Conservation (phyloP, 257 asterid genomes). For the Apocynum venetum region DNA sequence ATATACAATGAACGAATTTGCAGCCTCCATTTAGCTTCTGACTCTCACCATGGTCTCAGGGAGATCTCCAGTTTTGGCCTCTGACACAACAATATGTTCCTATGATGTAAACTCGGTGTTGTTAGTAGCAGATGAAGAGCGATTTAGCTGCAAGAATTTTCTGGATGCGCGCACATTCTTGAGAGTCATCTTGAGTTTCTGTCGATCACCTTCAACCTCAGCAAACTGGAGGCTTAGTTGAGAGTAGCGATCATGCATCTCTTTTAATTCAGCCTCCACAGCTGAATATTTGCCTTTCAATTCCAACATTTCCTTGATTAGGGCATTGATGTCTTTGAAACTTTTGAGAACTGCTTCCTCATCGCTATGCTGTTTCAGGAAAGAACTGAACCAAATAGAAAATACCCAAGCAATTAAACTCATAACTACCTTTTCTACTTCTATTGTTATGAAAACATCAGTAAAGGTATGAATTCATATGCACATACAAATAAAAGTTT, state of each 20-base stretch:
- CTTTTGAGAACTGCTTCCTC: conserved; percentile 84
- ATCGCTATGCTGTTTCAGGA: conserved; percentile 74
- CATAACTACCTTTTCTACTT: background rate
- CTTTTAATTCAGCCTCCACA: conserved; percentile 69
- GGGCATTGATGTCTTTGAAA: conserved; percentile 77
- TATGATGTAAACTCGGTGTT: conserved; percentile 38
- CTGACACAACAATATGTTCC: background rate
- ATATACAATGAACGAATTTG: conserved; percentile 3
- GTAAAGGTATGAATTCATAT: background rate
- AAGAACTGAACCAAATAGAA: conserved; percentile 48
- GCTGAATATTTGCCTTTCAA: conserved; percentile 67
- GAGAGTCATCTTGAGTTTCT: conserved; percentile 79
- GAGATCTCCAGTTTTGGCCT: background rate
- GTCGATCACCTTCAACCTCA: conserved; percentile 96
- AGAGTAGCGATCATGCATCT: conserved; percentile 90
- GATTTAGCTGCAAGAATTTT: conserved; percentile 34
- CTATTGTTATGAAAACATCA: background rate
- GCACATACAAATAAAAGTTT: background rate
- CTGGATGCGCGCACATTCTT: conserved; percentile 59
- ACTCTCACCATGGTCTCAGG: background rate
- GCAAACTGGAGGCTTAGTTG: conserved; percentile 89
- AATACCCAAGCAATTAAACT: conserved; percentile 11
- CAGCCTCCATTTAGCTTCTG: background rate
- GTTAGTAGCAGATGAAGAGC: conserved; percentile 40
- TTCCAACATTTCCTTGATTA: conserved; percentile 79